A percentile compares a stretch with the other conserved stretches of the same genome.
These are phyloP conservation scores for Zanthoxylum bungeanum DNA, from an alignment of 345 rosid genomes.

Conservation along the genomic window DNA sequence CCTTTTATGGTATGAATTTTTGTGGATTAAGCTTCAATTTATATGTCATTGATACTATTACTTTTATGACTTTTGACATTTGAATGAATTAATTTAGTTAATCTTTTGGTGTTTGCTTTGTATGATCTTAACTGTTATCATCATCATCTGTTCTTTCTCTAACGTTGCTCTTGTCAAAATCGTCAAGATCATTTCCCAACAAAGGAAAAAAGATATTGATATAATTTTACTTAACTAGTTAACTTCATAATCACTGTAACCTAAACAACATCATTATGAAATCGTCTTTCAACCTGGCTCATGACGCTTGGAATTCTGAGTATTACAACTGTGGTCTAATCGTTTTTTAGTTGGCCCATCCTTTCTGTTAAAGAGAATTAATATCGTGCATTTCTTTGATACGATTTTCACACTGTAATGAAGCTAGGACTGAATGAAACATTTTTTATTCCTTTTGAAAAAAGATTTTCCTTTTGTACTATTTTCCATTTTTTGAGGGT, in stretches of 20 bases:
- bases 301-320: no score
- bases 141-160: background rate
- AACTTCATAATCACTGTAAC: no score
- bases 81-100: background rate
- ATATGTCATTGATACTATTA: background rate
- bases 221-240: no score
- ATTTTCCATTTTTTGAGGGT: constrained; percentile 4
- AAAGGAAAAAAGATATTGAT: no score
- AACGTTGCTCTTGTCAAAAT: background rate
- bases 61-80: constrained; percentile 1
- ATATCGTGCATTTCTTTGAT: no score
- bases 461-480: background rate
- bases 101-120: background rate
- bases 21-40: background rate
- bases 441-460: background rate
- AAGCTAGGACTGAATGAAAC: constrained; percentile 2
- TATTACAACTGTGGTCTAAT: background rate
- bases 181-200: background rate
- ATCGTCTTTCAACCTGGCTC: background rate
- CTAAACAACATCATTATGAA: background rate
- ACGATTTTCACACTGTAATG: constrained; percentile 1
- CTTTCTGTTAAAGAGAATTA: no score
- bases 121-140: background rate
- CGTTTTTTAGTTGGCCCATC: no score
- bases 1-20: constrained; percentile 59